These are phyloP conservation scores for Castanea crenata DNA, from an alignment of 306 rosid genomes.

Conservation along the genomic window DNA sequence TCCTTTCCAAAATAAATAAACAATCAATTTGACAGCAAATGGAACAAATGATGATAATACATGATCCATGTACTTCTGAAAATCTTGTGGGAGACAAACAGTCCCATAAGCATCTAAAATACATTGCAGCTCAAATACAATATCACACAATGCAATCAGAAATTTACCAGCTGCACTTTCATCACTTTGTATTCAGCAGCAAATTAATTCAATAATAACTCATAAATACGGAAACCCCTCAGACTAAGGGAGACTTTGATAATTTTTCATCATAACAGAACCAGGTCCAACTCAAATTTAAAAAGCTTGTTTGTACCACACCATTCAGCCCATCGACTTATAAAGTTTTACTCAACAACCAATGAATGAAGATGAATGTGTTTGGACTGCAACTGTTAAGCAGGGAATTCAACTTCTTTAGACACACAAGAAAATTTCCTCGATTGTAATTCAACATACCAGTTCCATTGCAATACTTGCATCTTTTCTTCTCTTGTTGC, in stretches of 20 bases:
- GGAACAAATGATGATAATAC: conserved; percentile 13
- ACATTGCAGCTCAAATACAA: conserved; percentile 12
- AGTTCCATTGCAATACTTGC: conserved; percentile 92
- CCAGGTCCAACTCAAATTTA: neutral
- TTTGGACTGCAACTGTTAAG: conserved; percentile 3
- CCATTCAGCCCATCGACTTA: neutral
- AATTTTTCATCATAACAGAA: neutral
- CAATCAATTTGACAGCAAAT: neutral
- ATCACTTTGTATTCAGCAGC: neutral
- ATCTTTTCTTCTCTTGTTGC: conserved; percentile 89
- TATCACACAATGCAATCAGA: neutral
- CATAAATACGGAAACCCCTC: neutral
- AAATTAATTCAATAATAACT: conserved; percentile 2
- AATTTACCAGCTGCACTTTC: neutral
- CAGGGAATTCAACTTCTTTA: neutral
- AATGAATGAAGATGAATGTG: neutral
- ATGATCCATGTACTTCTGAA: neutral
- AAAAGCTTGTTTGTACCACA: neutral
- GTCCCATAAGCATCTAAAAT: neutral
- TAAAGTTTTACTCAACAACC: neutral
- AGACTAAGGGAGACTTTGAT: neutral
- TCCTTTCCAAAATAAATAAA: neutral
- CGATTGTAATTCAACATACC: conserved; percentile 39
- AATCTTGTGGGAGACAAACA: neutral
- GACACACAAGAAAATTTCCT: conserved; percentile 17